These are phyloP conservation scores for Adansonia madagascariensis DNA, from an alignment of 441 rosid genomes.

Conservation along the genomic window DNA sequence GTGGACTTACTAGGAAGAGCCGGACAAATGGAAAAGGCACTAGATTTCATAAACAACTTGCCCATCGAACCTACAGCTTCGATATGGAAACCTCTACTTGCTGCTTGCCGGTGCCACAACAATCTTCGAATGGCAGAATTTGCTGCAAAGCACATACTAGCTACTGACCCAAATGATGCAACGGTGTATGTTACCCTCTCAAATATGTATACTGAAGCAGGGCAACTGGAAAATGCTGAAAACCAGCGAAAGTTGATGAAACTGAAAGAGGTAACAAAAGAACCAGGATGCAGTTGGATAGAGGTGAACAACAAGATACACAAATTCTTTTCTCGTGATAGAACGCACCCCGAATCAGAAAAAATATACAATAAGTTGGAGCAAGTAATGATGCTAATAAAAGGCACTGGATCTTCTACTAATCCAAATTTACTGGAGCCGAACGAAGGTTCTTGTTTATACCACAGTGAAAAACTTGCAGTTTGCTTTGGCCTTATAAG, in stretches of 20 bases:
- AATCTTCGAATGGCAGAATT: slow-evolving; percentile 33
- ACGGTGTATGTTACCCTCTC: slow-evolving; percentile 33
- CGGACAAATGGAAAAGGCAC: slow-evolving; percentile 31
- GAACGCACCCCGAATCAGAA: slow-evolving; percentile 23
- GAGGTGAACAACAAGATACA: slow-evolving; percentile 35
- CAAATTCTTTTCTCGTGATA: slow-evolving; percentile 29
- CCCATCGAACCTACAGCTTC: slow-evolving; percentile 33
- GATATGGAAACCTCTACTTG: slow-evolving; percentile 36
- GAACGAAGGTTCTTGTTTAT: slow-evolving; percentile 24
- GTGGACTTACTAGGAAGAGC: slow-evolving; percentile 38
- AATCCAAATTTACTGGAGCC: not conserved
- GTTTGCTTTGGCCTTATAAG: slow-evolving; percentile 38
- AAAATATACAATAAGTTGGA: slow-evolving; percentile 28
- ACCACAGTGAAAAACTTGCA: slow-evolving; percentile 40
- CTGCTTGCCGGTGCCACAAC: slow-evolving; percentile 37
- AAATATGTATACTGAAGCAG: slow-evolving; percentile 31
- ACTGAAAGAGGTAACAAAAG: slow-evolving; percentile 22
- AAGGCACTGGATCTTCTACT: slow-evolving; percentile 14
- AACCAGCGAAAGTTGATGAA: slow-evolving; percentile 34
- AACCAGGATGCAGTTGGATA: slow-evolving; percentile 38
- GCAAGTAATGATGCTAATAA: slow-evolving; percentile 25
- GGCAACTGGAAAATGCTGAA: slow-evolving; percentile 25
- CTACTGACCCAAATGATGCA: slow-evolving; percentile 32
- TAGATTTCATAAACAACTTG: slow-evolving; percentile 30
- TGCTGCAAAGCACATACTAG: slow-evolving; percentile 28